Evolutionary conservation across 192 early-diverging fungal genomes (phyloP), one percentile per base, ranked within the genome.

Genomic region (Phlyctochytrium arcticum): DNA sequence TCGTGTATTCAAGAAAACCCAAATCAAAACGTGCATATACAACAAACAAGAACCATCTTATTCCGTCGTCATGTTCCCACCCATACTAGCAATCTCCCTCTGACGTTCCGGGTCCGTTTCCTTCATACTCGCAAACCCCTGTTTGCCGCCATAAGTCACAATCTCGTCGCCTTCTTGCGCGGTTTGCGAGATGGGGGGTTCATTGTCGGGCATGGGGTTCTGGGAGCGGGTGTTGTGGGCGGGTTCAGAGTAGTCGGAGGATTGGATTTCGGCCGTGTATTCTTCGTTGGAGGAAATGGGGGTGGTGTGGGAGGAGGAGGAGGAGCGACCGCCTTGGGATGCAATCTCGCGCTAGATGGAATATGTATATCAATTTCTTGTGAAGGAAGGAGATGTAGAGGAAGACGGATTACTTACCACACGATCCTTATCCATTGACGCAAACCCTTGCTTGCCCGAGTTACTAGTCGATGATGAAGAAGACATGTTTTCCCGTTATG

Each of bases 121-220:
- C 59, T 60, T 60, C 71, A 74, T 74, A 34, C 34, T 54, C 9
- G 66, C 65, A 32, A 76, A 76, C 17, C 74, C 74, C 33, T 62
- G 60, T 26, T 32, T 19, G 17, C 60, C 60, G 15, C 29, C 44
- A 32, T 62, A 62, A 24, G 60, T 62, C 15, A 62, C 34, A 50
- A 49, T 50, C 19, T 49, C 51, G 29, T 64, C 62, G 1, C 27
- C 51, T 19, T 36, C 9, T 36, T 12, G 30, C 21, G 36, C 62
- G 17, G 62, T 27, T 34, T 64, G 50, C 1, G 33, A 37, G 12
- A 64, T 10, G 10, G 47, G 47, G 7, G 31, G 30, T 24, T 57
- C 50, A 12, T 61, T 37, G 2, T 33, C 50, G 7, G 50, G 17
- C 62, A 64, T 31, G 19, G 42, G 29, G 8, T 24, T 34, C 35